A percentile compares a stretch with the other conserved stretches of the same genome.
These are phyloP conservation scores for Fusarium sp. DNA, from an alignment of 2,329 filamentous ascomycete species.

Conservation along the genomic window DNA sequence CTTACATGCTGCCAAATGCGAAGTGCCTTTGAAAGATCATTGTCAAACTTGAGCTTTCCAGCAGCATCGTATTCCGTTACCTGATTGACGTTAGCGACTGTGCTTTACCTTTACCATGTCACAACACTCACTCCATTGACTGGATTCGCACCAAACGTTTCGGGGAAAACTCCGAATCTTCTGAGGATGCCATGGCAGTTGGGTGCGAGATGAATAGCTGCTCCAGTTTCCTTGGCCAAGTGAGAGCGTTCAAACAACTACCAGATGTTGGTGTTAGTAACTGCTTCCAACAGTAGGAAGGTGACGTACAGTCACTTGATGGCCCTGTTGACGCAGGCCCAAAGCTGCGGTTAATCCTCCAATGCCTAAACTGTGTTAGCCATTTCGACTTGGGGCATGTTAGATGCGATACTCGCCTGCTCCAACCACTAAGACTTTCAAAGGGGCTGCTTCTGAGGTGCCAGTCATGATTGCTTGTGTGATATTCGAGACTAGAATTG, in stretches of 20 bases:
- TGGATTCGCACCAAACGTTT: conserved; percentile 54
- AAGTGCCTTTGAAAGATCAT: conserved; percentile 51
- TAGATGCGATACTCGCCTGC: conserved; percentile 18
- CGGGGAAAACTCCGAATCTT: conserved; percentile 53
- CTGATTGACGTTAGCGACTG: conserved; percentile 31
- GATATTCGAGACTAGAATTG: not conserved
- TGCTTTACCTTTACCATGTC: not conserved
- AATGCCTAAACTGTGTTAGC: conserved; percentile 51
- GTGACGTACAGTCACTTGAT: conserved; percentile 56
- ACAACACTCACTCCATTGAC: conserved; percentile 43
- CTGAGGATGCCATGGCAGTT: conserved; percentile 70
- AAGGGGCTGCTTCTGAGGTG: not conserved
- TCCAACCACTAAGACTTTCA: conserved; percentile 39
- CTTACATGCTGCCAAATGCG: conserved; percentile 59
- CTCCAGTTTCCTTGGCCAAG: conserved; percentile 68
- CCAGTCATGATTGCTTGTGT: conserved; percentile 11
- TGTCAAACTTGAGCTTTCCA: conserved; percentile 52
- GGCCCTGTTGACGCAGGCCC: conserved; percentile 61
- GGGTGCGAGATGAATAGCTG: conserved; percentile 72
- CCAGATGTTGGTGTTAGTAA: not conserved
- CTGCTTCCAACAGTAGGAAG: too few species aligned
- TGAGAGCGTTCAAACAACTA: conserved; percentile 68
- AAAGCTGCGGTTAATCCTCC: conserved; percentile 63
- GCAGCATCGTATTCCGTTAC: conserved; percentile 52
- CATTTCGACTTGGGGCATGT: rapidly evolving